Conservation (phyloP, 139 green algal species). For the Chlamydomonas asymmetrica region DNA sequence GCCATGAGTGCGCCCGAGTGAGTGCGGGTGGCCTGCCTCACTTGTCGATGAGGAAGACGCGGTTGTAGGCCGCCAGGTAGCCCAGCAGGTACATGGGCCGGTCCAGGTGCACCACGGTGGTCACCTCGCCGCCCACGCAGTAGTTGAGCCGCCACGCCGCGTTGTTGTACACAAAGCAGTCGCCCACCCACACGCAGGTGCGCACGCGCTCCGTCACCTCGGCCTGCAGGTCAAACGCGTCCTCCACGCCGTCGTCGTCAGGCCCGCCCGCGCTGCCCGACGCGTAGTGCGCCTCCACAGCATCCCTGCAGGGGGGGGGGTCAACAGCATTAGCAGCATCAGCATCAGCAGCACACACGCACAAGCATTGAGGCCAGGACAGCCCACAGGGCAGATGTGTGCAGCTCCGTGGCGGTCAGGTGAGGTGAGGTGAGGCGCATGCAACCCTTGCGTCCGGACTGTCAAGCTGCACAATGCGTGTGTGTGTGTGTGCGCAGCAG, state of each 20-base stretch:
- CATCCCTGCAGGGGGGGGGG: slow-evolving; percentile 35
- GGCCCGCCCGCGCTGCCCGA: slow-evolving; percentile 56
- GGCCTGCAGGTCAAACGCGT: slow-evolving; percentile 94
- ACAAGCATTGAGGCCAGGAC: too few species aligned
- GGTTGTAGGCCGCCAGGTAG: slow-evolving; percentile 89
- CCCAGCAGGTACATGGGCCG: slow-evolving; percentile 96
- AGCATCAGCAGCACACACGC: too few species aligned
- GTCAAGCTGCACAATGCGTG: too few species aligned
- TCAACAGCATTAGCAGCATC: too few species aligned
- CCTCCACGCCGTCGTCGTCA: slow-evolving; percentile 95
- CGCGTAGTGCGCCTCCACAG: slow-evolving; percentile 64
- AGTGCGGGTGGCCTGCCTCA: slow-evolving; percentile 13
- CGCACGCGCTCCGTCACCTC: slow-evolving; percentile 48
- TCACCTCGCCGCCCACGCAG: slow-evolving; percentile 94
- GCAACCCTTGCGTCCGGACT: too few species aligned
- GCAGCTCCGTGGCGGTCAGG: too few species aligned
- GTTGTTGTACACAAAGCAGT: slow-evolving; percentile 99
- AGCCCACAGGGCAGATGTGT: too few species aligned
- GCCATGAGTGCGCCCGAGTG: too few species aligned
- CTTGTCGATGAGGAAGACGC: slow-evolving; percentile 96
- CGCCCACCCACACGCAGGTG: slow-evolving; percentile 73
- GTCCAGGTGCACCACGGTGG: slow-evolving; percentile 96
- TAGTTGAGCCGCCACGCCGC: slow-evolving; percentile 96
- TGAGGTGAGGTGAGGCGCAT: too few species aligned
- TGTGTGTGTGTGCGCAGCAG: too few species aligned